Percentiles rank a stretch among this genome's conserved stretches.
These are phyloP conservation scores for Ampelomyces quisqualis DNA, from an alignment of 2,329 filamentous ascomycete genomes.

Conservation along the genomic window DNA sequence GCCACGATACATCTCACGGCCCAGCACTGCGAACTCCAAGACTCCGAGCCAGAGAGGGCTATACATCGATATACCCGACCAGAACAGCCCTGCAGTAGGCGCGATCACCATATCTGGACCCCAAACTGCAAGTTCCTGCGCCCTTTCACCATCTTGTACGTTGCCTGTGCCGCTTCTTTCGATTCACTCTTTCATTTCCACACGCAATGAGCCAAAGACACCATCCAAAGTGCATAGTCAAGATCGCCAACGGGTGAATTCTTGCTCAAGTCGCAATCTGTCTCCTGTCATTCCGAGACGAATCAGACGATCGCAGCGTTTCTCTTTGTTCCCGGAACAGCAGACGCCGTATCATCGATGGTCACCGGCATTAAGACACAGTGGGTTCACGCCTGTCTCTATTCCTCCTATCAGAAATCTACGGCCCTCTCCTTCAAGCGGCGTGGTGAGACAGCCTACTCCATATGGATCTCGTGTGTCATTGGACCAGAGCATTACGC, in stretches of 20 bases:
- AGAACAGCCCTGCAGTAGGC: slow-evolving; percentile 5
- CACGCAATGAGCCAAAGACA: slow-evolving; percentile 15
- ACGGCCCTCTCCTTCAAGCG: background rate
- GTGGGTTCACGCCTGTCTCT: background rate
- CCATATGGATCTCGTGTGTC: too few relatives aligned
- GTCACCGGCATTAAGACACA: slow-evolving; percentile 2
- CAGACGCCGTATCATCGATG: background rate
- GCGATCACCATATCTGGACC: slow-evolving; percentile 17
- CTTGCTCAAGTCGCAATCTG: slow-evolving; percentile 7
- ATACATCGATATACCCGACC: slow-evolving; percentile 25
- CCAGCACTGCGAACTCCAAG: slow-evolving; percentile 7
- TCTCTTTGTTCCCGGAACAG: slow-evolving; percentile 12
- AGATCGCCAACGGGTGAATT: slow-evolving; percentile 4
- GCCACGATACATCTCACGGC: slow-evolving; percentile 13
- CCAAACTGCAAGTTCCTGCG: slow-evolving; percentile 31
- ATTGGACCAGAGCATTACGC: too few relatives aligned
- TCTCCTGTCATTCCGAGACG: slow-evolving; percentile 8
- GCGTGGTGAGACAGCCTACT: background rate
- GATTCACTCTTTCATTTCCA: slow-evolving; percentile 9
- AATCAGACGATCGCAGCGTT: slow-evolving; percentile 3
- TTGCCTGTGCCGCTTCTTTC: slow-evolving; percentile 28
- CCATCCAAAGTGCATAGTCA: slow-evolving; percentile 18
- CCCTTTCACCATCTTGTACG: slow-evolving; percentile 27
- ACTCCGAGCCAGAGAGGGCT: slow-evolving; percentile 25
- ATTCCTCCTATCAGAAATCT: slow-evolving; percentile 3